Percentiles rank a stretch among this genome's conserved stretches.
These are phyloP conservation scores for Hevea brasiliensis DNA, from an alignment of 345 rosid species.

Conservation along the genomic window DNA sequence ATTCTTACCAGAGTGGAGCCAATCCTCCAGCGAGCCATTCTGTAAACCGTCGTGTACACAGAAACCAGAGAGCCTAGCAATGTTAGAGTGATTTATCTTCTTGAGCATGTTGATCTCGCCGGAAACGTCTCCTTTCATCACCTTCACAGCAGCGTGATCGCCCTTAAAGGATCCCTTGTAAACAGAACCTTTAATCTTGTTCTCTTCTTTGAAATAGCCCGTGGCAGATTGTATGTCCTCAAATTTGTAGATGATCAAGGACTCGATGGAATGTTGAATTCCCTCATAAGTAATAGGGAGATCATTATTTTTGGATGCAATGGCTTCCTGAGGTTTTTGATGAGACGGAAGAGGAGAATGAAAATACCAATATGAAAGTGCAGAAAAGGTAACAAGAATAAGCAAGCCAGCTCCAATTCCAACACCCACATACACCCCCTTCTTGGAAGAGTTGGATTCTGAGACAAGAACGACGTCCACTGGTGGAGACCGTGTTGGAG, in stretches of 20 bases:
- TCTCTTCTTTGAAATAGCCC: conserved; percentile 50
- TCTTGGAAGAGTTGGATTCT: conserved; percentile 39
- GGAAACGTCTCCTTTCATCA: conserved; percentile 73
- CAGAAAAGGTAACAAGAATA: conserved; percentile 28
- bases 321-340: neutral
- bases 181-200: conserved; percentile 65
- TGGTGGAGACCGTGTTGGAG: conserved; percentile 25
- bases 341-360: neutral
- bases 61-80: conserved; percentile 81
- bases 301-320: neutral
- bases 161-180: conserved; percentile 64
- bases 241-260: conserved; percentile 60
- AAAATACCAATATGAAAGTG: conserved; percentile 32
- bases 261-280: conserved; percentile 52
- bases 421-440: conserved; percentile 54
- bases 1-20: conserved; percentile 45
- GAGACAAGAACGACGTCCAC: neutral
- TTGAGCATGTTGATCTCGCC: conserved; percentile 72
- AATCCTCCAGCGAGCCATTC: conserved; percentile 62
- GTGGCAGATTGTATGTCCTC: conserved; percentile 61
- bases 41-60: conserved; percentile 68
- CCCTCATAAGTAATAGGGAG: conserved; percentile 35
- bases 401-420: conserved; percentile 51
- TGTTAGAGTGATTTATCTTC: conserved; percentile 73
- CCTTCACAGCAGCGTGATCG: conserved; percentile 73